phyloP scores from a whole-genome alignment of 768 basidiomycete species.

The Rhizopogon rudus region DNA sequence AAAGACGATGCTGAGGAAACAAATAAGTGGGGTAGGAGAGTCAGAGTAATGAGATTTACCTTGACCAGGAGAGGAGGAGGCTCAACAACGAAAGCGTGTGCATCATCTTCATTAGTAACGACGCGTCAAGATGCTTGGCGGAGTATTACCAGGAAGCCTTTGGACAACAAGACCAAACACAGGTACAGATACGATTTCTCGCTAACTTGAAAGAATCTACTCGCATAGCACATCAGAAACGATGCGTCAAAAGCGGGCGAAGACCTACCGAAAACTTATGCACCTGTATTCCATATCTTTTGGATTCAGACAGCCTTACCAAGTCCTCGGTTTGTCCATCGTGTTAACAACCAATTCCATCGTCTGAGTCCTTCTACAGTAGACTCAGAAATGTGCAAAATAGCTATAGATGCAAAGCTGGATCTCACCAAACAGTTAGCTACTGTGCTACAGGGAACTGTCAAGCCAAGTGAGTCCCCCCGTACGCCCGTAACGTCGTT shows the following conservation, averaged over 20 bases:
- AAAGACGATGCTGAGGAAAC: conserved; percentile 17
- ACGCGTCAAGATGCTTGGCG: conserved; percentile 3
- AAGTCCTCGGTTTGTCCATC: conserved; percentile 66
- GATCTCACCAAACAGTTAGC: conserved; percentile 74
- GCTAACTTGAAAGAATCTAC: too few relatives aligned
- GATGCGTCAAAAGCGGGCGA: conserved; percentile 96
- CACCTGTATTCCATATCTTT: conserved; percentile 80
- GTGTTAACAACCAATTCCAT: conserved; percentile 1
- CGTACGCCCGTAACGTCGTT: conserved; percentile 4
- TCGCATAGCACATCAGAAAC: background rate
- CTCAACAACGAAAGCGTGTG: background rate
- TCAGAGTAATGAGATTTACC: conserved; percentile 6
- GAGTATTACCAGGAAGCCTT: background rate
- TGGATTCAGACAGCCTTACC: conserved; percentile 91
- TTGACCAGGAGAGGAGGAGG: conserved; percentile 12
- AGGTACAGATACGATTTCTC: too few relatives aligned
- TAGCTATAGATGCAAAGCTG: conserved; percentile 60
- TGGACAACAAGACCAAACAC: conserved; percentile 21
- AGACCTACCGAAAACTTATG: conserved; percentile 94
- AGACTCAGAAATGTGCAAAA: conserved; percentile 79
- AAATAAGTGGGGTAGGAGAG: background rate
- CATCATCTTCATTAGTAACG: conserved; percentile 12
- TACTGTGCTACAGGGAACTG: conserved; percentile 76
- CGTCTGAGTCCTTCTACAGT: conserved; percentile 38
- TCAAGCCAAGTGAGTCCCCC: conserved; percentile 79